These are phyloP conservation scores for Cladobotryum protrusum DNA, from an alignment of 2,329 filamentous ascomycete genomes.

Conservation along the genomic window DNA sequence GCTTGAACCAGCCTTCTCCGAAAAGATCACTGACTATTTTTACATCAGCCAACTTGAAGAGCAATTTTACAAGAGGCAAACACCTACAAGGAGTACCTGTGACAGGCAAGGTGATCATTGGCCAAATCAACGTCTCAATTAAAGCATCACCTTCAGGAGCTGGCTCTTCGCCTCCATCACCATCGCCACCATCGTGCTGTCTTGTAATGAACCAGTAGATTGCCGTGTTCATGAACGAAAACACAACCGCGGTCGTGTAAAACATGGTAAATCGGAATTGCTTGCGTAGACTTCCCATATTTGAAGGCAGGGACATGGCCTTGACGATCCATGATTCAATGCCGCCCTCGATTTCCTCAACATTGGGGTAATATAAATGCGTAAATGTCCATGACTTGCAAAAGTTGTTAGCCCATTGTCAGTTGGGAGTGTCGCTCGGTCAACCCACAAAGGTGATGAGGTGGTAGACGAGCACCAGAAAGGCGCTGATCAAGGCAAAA, in stretches of 20 bases:
- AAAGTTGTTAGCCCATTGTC: background rate
- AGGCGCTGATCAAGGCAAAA: slow-evolving; percentile 41
- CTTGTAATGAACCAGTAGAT: slow-evolving; percentile 43
- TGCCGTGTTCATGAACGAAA: slow-evolving; percentile 43
- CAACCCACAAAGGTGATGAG: slow-evolving; percentile 40
- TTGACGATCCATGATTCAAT: slow-evolving; percentile 32
- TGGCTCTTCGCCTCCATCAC: background rate
- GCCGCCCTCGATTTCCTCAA: slow-evolving; percentile 30
- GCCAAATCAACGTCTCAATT: background rate
- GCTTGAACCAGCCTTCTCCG: slow-evolving; percentile 41
- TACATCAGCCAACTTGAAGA: slow-evolving; percentile 14
- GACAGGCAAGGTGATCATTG: background rate
- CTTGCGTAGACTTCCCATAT: slow-evolving; percentile 34
- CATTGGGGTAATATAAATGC: slow-evolving; percentile 42
- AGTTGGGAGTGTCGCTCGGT: background rate
- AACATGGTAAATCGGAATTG: slow-evolving; percentile 46
- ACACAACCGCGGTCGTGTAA: slow-evolving; percentile 41
- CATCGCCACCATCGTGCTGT: slow-evolving; percentile 17
- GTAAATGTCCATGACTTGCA: slow-evolving; percentile 45
- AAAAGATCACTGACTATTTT: slow-evolving; percentile 41
- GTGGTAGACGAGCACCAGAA: slow-evolving; percentile 40
- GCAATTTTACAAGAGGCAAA: background rate
- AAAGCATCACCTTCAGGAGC: background rate
- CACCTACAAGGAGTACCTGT: slow-evolving; percentile 9
- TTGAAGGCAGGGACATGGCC: slow-evolving; percentile 39